Base-by-base conservation (phyloP, 441 rosid genomes). In the Syzygium syzygioides region DNA sequence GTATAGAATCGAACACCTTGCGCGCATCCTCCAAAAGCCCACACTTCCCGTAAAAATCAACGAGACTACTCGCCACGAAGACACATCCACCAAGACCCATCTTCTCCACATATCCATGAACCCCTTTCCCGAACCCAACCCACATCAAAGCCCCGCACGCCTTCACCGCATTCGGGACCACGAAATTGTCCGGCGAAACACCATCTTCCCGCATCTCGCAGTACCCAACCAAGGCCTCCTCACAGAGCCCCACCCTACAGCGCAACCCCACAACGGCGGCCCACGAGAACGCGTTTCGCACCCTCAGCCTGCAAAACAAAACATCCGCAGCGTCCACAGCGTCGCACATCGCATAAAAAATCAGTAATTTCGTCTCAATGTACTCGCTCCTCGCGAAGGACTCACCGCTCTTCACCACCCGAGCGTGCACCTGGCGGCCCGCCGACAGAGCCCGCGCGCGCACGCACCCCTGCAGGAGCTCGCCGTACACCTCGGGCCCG, bases 361-460 rank as follows among this genome's bases (percentile, higher is more conserved):
- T 91, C 23, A 97, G 89, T 34, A 97, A 57, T 88, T 96, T 97
- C 3, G 99, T 94, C 89, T 93, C 97, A 30, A 95, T 89, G 86
- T 93, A 95, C 93, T 95, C 96, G 59, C 95, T 94, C 28, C 88
- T 91, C 0, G 97, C 90, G 89, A 92, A 94, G 18, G 90, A 91
- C 66, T 90, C 94, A 86, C 99, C 98, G 10, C 89, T 91, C 92
- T 95, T 97, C 76, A 94, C 89, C 87, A 97, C 92, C 62, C 93
- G 93, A 90, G 98, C 96, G 90, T 97, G 99, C 87, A 97, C 94
- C 91, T 96, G 98, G 92, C 90, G 93, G 54, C 99, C 98, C 19
- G 94, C 91, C 55, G 14, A 30, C 8, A 94, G 88, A 86, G 93
- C 96, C 87, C 97, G 92, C 91, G 91, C 91, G 90, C 93, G 93